phyloP scores from a whole-genome alignment of 2,329 filamentous ascomycete species.

The Fusarium temperatum region DNA sequence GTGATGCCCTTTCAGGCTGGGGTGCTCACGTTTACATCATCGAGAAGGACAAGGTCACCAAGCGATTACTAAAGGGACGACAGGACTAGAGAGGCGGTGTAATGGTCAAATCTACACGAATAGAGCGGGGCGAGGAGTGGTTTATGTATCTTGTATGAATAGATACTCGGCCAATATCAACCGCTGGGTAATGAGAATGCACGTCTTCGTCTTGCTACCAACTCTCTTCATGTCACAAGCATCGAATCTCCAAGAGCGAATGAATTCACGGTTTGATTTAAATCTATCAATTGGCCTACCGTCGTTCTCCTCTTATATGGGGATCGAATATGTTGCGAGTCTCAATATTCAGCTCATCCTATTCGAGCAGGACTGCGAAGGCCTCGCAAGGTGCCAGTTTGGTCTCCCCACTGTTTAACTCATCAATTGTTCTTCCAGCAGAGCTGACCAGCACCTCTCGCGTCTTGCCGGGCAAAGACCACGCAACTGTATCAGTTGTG shows the following conservation, averaged over 20 bases:
- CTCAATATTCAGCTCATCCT: not conserved
- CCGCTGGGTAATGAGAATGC: slow-evolving; percentile 42
- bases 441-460: slow-evolving; percentile 49
- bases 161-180: slow-evolving; percentile 43
- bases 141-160: slow-evolving; percentile 48
- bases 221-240: not conserved
- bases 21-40: slow-evolving; percentile 99
- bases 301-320: slow-evolving; percentile 15
- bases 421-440: slow-evolving; percentile 41
- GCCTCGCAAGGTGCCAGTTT: slow-evolving; percentile 51
- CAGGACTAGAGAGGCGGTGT: slow-evolving; percentile 73
- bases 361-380: slow-evolving; percentile 46
- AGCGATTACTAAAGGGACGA: slow-evolving; percentile 96
- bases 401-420: slow-evolving; percentile 42
- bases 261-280: not conserved
- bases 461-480: slow-evolving; percentile 43
- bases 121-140: slow-evolving; percentile 24
- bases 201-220: slow-evolving; percentile 8
- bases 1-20: slow-evolving; percentile 97
- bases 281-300: not conserved
- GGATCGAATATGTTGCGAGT: slow-evolving; percentile 44
- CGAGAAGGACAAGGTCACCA: slow-evolving; percentile 99
- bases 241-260: not conserved
- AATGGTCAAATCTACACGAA: slow-evolving; percentile 24
- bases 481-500: slow-evolving; percentile 44